Evolutionary conservation across 257 asterid genomes (phyloP), one percentile per base, ranked within the genome.

Genomic region (Fraxinus anomala): DNA sequence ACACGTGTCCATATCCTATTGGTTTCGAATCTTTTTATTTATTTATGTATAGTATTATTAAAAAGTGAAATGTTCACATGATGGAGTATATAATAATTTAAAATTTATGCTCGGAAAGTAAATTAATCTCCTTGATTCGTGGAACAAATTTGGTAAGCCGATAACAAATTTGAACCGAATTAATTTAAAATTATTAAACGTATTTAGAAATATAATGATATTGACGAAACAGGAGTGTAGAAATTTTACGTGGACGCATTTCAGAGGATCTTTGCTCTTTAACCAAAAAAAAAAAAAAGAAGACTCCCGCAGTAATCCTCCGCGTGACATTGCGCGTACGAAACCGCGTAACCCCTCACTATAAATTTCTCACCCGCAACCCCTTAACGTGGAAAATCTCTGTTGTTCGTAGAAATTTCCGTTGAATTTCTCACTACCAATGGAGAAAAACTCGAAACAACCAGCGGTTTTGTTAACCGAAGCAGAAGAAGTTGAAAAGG

Each of bases 301-400:
- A 21, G 23, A 59, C 67, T 59, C 65, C 31, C 69, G 6, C 69
- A 63, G 12, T 63, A 3, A 26, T 12, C 3, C 8, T 12, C 8
- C 69, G 69, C 69, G 69, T 63, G 69, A 10, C 5, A 12, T 16
- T 11, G 81, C 83, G 81, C 72, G 70, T 78, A 24, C 2, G 24
- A 76, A 83, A 87, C 80, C 91, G 91, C 93, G 93, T 86, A 73
- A 67, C 71, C 67, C 77, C n/a, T 31, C 33, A 76, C 77, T 83
- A 88, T 84, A 87, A 37, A 83, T 82, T 76, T 49, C 59, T 24
- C 72, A 6, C 37, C 77, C 11, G 72, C 77, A 61, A 69, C 65
- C 54, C 12, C 67, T 9, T 28, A 11, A 17, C 71, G 81, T 86
- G 85, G 74, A 76, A 82, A 83, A 70, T 30, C 73, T 34, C 79